Conservation (phyloP, 805 yeast genomes). For the Blastobotrys parvus region DNA sequence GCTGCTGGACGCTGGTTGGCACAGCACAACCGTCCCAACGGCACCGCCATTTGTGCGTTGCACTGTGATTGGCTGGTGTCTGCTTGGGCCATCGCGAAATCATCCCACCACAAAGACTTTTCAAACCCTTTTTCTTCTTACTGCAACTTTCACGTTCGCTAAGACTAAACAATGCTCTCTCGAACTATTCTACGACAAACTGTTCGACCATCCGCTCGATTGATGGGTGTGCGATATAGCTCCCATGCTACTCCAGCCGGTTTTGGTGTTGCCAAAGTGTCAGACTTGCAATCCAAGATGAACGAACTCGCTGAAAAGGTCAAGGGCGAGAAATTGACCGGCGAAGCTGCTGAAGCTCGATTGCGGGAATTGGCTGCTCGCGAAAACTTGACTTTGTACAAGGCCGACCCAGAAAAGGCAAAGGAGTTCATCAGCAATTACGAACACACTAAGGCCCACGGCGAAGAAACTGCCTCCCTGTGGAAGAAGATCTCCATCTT, state of each 20-base stretch:
- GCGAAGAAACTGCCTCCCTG: slow-evolving; percentile 59
- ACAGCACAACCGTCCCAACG: not conserved
- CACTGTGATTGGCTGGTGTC: not conserved
- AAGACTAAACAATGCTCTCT: not conserved
- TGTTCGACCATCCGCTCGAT: not conserved
- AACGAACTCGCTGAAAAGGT: not conserved
- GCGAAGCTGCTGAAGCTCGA: slow-evolving; percentile 4
- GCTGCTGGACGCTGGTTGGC: not conserved
- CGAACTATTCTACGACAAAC: not conserved
- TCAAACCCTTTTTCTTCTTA: no score
- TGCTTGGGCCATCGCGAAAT: no score
- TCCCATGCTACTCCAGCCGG: slow-evolving; percentile 2
- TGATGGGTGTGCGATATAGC: not conserved
- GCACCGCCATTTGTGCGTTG: not conserved
- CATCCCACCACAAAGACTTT: not conserved
- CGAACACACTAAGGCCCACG: slow-evolving; percentile 70
- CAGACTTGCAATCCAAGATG: not conserved
- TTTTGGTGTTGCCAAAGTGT: not conserved
- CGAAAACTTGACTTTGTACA: slow-evolving; percentile 2
- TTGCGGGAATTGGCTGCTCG: slow-evolving; percentile 2
- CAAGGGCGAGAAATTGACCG: slow-evolving; percentile 4
- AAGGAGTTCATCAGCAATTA: slow-evolving; percentile 57
- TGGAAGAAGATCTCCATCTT: slow-evolving; percentile 82
- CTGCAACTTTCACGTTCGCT: no score
- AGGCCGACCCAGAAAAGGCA: slow-evolving; percentile 28